phyloP scores from a whole-genome alignment of 805 yeast genomes.

The Wickerhamiella spandovensis region DNA sequence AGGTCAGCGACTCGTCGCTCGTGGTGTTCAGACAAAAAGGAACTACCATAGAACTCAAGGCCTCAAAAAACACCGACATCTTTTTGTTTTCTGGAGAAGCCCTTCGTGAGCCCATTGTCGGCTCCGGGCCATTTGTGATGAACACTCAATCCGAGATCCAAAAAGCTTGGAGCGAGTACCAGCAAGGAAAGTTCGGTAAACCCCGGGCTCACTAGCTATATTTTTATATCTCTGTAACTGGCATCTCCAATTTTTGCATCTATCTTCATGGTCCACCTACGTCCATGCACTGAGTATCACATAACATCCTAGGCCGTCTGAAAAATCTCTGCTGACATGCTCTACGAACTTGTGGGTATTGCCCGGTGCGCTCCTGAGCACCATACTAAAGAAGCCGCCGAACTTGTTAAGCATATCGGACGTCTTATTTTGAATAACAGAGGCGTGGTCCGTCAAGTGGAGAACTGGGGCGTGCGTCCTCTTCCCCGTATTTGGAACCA shows the following conservation, averaged over 20 bases:
- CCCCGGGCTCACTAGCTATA: background rate
- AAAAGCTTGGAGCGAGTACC: slow-evolving; percentile 62
- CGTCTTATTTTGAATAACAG: slow-evolving; percentile 72
- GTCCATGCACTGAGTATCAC: too few relatives aligned
- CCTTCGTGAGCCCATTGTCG: slow-evolving; percentile 62
- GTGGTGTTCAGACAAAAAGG: background rate
- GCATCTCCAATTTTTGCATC: too few relatives aligned
- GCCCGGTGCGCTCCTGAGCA: slow-evolving; percentile 53
- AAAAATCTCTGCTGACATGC: slow-evolving; percentile 34
- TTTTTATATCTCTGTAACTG: too few relatives aligned
- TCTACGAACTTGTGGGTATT: slow-evolving; percentile 80
- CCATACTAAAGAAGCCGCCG: slow-evolving; percentile 49
- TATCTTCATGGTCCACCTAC: too few relatives aligned
- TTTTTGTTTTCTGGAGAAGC: slow-evolving; percentile 66
- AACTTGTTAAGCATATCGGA: slow-evolving; percentile 58
- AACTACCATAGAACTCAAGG: background rate
- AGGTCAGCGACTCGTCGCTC: background rate
- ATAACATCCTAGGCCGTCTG: too few relatives aligned
- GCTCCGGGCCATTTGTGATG: slow-evolving; percentile 87
- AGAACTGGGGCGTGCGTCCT: slow-evolving; percentile 63
- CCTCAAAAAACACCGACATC: slow-evolving; percentile 38
- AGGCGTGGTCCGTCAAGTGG: slow-evolving; percentile 81
- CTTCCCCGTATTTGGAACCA: slow-evolving; percentile 73
- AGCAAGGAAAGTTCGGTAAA: slow-evolving; percentile 23
- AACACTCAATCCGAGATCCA: slow-evolving; percentile 50